Evolutionary conservation across 2,329 filamentous ascomycete genomes (phyloP), one percentile per base, ranked within the genome.

Genomic region (Neofusicoccum sp.): DNA sequence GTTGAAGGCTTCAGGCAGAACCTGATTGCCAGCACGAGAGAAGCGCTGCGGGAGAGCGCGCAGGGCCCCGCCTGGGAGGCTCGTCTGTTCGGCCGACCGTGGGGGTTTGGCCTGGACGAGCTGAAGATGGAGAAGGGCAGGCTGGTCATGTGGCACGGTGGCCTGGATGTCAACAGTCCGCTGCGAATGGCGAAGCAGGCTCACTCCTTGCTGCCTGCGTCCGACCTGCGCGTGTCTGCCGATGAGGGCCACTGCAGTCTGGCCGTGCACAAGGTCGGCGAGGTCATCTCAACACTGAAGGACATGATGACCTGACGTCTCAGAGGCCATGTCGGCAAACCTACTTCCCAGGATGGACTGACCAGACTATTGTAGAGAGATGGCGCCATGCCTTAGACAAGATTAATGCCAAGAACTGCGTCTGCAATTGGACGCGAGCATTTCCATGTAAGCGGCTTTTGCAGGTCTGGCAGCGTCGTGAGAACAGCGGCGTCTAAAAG

Each of bases 121-220:
- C 57, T 75, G 30, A 53, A 63, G 34, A 61, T 68, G 31, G 68
- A 66, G 14, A 62, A 66, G 11, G 61, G 70, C 6, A 58, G 65
- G 3, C 62, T 72, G 41, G 67, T 67, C 1, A 51, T 75, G 6
- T 75, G 71, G 71, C 73, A 74, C 64, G 71, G 71, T 0, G 62
- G 56, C 2, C 63, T 69, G 12, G 73, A 75, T 58, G 60, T 65
- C 14, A 67, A 70, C 30, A 68, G 65, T 26, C 69, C 71, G 11
- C 62, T 64, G 30, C 41, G 56, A 12, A 70, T 69, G 69, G 67
- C 64, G 1, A 51, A 61, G 28, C 68, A 67, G 51, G 70, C 70
- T 1, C 62, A 65, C 6, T 62, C 65, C 16, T 33, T 66, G 20
- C 65, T 73, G 56, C 63, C 65, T 1, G 64, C 64, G 5, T 66